phyloP scores from a whole-genome alignment of 148 eudicot species.

The Persicaria tinctoria region DNA sequence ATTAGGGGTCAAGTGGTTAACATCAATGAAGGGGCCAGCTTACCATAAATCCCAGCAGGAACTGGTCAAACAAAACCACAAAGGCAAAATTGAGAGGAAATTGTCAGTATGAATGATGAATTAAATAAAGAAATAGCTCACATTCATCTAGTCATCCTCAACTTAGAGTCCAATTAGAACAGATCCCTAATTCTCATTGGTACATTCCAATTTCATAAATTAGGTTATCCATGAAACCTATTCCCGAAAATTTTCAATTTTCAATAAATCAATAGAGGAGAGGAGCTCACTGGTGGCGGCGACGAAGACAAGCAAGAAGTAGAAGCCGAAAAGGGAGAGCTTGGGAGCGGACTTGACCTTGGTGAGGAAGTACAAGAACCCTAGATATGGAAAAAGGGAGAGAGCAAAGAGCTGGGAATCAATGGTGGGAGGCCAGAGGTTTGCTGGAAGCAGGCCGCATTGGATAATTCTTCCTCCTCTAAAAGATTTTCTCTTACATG shows the following conservation, averaged over 20 bases:
- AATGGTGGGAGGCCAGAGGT: conserved; percentile 85
- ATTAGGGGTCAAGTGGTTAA: background rate
- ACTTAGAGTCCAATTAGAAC: background rate
- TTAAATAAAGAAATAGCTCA: background rate
- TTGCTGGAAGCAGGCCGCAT: conserved; percentile 52
- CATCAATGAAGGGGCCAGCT: conserved; percentile 13
- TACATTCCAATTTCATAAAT: background rate
- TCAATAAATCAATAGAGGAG: background rate
- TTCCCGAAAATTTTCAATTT: background rate
- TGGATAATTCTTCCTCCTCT: conserved; percentile 23
- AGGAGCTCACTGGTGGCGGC: conserved; percentile 75
- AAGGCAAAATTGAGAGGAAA: conserved; percentile 6
- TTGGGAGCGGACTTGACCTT: conserved; percentile 78
- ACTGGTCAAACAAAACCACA: conserved; percentile 11
- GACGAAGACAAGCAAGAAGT: conserved; percentile 96
- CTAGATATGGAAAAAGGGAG: conserved; percentile 87
- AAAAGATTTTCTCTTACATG: background rate
- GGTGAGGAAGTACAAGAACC: conserved; percentile 86
- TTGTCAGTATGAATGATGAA: background rate
- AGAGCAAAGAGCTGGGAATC: conserved; percentile 81
- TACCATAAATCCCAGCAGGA: conserved; percentile 99
- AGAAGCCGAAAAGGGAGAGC: conserved; percentile 93
- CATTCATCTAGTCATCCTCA: background rate
- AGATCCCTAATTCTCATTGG: background rate
- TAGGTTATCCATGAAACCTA: background rate